Conservation (phyloP, 139 green algal genomes). For the Tetradesmus lagerheimii region DNA sequence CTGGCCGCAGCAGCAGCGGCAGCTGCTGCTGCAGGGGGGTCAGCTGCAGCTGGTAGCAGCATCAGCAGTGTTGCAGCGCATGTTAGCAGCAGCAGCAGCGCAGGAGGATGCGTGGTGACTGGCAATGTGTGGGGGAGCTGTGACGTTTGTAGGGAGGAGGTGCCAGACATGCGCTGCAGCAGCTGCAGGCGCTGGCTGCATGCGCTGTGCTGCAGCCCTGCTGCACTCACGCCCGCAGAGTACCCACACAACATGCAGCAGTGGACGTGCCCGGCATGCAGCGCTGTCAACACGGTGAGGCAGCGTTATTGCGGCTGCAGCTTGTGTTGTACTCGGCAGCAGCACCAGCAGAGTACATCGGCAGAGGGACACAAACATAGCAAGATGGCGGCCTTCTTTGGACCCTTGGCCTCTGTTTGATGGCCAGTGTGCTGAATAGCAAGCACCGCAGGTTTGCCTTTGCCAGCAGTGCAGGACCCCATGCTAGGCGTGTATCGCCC, state of each 20-base stretch:
- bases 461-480: too few relatives aligned
- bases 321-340: too few relatives aligned
- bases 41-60: neutral
- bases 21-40: neutral
- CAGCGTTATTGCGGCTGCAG: neutral
- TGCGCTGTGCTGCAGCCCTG: slow-evolving; percentile 70
- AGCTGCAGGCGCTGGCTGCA: slow-evolving; percentile 64
- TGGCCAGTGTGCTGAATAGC: too few relatives aligned
- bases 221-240: slow-evolving; percentile 51
- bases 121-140: slow-evolving; percentile 24
- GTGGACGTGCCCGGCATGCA: slow-evolving; percentile 65
- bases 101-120: neutral
- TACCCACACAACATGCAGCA: slow-evolving; percentile 27
- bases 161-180: slow-evolving; percentile 43
- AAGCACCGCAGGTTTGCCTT: too few relatives aligned
- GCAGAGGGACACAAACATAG: too few relatives aligned
- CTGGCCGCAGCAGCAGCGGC: neutral
- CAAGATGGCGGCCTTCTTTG: too few relatives aligned
- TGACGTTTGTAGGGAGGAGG: slow-evolving; percentile 40
- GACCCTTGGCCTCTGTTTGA: too few relatives aligned
- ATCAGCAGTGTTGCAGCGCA: neutral
- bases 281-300: slow-evolving; percentile 41
- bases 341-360: too few relatives aligned
- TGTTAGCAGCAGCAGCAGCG: neutral
- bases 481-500: too few relatives aligned